Evolutionary conservation across 208 protist genomes (phyloP).

Genomic region (Acanthamoeba rhysodes): DNA sequence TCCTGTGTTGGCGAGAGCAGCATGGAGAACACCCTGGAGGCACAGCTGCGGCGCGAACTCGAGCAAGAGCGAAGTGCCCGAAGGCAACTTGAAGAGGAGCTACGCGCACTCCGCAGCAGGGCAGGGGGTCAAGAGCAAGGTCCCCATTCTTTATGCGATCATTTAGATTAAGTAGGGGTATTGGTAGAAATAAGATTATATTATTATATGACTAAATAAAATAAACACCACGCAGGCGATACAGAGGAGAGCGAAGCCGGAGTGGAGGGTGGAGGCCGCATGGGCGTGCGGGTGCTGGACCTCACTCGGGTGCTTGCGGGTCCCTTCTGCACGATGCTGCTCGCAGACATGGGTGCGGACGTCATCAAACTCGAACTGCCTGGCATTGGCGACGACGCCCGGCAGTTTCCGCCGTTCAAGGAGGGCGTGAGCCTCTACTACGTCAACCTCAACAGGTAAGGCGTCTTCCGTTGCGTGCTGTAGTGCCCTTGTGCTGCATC

Average conservation of each 20-base stretch:
- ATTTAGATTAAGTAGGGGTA: neutral
- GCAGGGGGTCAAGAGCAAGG: neutral
- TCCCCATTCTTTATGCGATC: neutral
- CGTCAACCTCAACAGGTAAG: slow-evolving; percentile 68
- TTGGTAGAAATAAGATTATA: neutral
- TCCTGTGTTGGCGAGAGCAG: no score
- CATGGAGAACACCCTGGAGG: neutral
- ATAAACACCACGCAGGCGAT: neutral
- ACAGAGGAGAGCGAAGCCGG: neutral
- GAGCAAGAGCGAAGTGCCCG: slow-evolving; percentile 2
- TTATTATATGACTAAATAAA: no score
- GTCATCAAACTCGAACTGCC: slow-evolving; percentile 68
- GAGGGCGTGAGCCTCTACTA: slow-evolving; percentile 67
- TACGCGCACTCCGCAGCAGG: neutral
- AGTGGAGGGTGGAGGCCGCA: neutral
- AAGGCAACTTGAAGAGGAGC: slow-evolving; percentile 23
- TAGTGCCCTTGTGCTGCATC: neutral
- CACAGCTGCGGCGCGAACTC: slow-evolving; percentile 36
- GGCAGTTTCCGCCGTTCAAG: slow-evolving; percentile 70
- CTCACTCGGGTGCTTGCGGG: slow-evolving; percentile 58
- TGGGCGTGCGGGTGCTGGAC: slow-evolving; percentile 69
- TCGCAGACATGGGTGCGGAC: slow-evolving; percentile 70
- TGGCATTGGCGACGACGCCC: slow-evolving; percentile 57
- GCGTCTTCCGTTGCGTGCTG: neutral
- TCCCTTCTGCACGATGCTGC: slow-evolving; percentile 69